A percentile compares a stretch with the other conserved stretches of the same genome.
Conservation (phyloP, 2,329 filamentous ascomycete genomes). For the Trematosphaeria pertusa region DNA sequence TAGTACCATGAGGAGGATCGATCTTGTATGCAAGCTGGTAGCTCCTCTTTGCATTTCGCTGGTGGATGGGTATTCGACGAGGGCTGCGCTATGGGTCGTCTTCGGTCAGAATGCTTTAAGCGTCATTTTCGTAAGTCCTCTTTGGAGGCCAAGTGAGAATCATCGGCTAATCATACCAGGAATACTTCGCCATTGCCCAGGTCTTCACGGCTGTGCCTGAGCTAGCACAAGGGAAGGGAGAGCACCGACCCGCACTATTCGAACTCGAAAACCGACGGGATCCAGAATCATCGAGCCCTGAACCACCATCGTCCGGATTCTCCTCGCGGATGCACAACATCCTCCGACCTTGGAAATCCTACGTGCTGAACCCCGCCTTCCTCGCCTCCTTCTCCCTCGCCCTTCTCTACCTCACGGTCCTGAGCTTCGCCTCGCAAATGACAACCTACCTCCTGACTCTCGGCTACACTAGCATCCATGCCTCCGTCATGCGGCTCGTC, state of each 20-base stretch:
- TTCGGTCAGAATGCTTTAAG: conserved; percentile 59
- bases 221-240: conserved; percentile 23
- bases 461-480: conserved; percentile 59
- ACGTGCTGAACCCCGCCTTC: conserved; percentile 63
- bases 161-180: conserved; percentile 28
- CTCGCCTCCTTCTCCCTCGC: conserved; percentile 66
- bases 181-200: conserved; percentile 62
- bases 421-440: conserved; percentile 62
- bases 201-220: conserved; percentile 45
- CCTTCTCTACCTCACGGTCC: conserved; percentile 65
- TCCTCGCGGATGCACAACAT: conserved; percentile 9
- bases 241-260: conserved; percentile 3
- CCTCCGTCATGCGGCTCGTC: conserved; percentile 62
- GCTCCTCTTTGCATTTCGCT: conserved; percentile 61
- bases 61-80: conserved; percentile 57
- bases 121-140: conserved; percentile 41
- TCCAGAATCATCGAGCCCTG: conserved; percentile 1
- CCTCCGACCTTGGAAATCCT: conserved; percentile 45
- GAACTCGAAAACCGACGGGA: conserved; percentile 3
- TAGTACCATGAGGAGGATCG: conserved; percentile 66
- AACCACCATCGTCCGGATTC: conserved; percentile 8
- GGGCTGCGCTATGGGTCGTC: conserved; percentile 57
- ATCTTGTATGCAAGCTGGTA: conserved; percentile 64
- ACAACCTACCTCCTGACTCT: conserved; percentile 66
- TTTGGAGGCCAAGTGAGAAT: too few species aligned